These are phyloP conservation scores for Porodaedalea pini DNA, from an alignment of 1,284 basidiomycete species.

Conservation along the genomic window DNA sequence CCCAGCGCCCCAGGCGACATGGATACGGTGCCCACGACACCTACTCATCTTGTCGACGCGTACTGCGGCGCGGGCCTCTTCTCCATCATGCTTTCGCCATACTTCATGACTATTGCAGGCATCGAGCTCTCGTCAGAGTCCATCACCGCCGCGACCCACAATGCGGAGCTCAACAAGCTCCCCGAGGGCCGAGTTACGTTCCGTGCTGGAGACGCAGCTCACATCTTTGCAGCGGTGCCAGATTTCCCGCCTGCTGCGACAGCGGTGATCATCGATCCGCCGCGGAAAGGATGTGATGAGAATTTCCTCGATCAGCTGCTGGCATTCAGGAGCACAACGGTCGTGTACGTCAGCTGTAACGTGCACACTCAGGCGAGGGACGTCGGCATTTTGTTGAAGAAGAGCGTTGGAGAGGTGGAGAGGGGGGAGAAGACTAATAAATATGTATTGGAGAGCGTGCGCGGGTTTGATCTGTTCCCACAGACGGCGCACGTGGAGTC, in stretches of 20 bases:
- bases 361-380: slow-evolving; percentile 86
- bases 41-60: slow-evolving; percentile 86
- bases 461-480: slow-evolving; percentile 90
- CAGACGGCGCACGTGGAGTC: slow-evolving; percentile 89
- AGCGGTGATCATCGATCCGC: slow-evolving; percentile 82
- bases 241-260: slow-evolving; percentile 68
- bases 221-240: slow-evolving; percentile 63
- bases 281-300: slow-evolving; percentile 86
- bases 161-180: slow-evolving; percentile 74
- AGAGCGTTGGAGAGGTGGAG: slow-evolving; percentile 35
- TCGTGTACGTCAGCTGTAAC: slow-evolving; percentile 95
- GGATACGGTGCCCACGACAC: slow-evolving; percentile 25
- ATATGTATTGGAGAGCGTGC: slow-evolving; percentile 74
- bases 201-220: slow-evolving; percentile 64
- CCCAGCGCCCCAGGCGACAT: slow-evolving; percentile 20
- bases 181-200: slow-evolving; percentile 50
- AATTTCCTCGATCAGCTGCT: slow-evolving; percentile 80
- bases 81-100: slow-evolving; percentile 79
- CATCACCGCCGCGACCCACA: slow-evolving; percentile 77
- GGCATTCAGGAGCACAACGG: slow-evolving; percentile 61
- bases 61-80: slow-evolving; percentile 94
- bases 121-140: slow-evolving; percentile 83
- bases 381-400: slow-evolving; percentile 65
- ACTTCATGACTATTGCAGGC: slow-evolving; percentile 81
- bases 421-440: slow-evolving; percentile 37